A percentile compares a stretch with the other conserved stretches of the same genome.
Conservation (phyloP, 345 rosid species). For the Syzygium aromaticum region DNA sequence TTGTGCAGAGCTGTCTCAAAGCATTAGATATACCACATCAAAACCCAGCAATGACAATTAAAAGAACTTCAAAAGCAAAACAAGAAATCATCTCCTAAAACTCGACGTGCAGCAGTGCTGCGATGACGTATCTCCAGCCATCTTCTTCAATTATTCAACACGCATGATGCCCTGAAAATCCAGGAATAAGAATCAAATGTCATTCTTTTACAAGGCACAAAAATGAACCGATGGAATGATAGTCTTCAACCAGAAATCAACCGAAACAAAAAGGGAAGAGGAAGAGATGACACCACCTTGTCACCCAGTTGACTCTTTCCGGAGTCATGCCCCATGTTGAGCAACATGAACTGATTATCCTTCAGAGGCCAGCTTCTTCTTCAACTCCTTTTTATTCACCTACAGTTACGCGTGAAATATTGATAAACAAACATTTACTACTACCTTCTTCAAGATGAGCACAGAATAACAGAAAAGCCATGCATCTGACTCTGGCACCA, state of each 20-base stretch:
- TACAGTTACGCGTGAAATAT: slow-evolving; percentile 13
- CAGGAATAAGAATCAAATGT: neutral
- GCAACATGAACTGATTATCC: slow-evolving; percentile 5
- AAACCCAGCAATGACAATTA: neutral
- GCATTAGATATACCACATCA: neutral
- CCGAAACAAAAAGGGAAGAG: neutral
- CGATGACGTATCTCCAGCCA: neutral
- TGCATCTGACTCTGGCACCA: neutral
- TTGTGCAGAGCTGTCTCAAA: neutral
- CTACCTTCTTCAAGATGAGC: neutral
- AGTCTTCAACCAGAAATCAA: neutral
- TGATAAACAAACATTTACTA: neutral
- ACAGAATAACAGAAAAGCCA: neutral
- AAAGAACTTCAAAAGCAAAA: neutral
- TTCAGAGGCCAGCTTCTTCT: slow-evolving; percentile 43
- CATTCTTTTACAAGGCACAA: neutral
- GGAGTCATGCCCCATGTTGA: neutral
- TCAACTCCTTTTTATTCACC: slow-evolving; percentile 94
- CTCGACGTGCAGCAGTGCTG: neutral
- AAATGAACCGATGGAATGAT: neutral
- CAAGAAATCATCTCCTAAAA: neutral
- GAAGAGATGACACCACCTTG: neutral
- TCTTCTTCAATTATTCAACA: neutral
- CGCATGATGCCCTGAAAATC: neutral
- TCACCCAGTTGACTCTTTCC: neutral